phyloP scores from a whole-genome alignment of 164 flowering plant genomes.

The Berberis thunbergii region DNA sequence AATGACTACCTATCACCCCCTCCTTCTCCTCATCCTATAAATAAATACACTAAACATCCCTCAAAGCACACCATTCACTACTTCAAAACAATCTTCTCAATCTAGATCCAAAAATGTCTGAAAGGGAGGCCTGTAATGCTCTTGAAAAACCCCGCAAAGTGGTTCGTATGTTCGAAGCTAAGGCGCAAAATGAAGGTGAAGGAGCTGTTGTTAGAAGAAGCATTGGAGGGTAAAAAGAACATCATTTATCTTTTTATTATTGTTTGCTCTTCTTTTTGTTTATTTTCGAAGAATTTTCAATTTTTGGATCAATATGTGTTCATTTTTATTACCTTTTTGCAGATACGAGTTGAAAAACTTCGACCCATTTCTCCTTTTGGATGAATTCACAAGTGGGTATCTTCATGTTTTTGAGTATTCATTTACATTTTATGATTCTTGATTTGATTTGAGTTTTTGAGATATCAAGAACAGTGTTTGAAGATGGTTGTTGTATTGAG shows the following conservation, averaged over 20 bases:
- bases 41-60: too few relatives aligned
- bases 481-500: not conserved
- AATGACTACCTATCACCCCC: too few relatives aligned
- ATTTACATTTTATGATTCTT: not conserved
- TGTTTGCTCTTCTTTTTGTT: not conserved
- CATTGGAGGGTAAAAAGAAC: slow-evolving; percentile 47
- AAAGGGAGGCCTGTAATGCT: not conserved
- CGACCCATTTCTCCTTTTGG: slow-evolving; percentile 85
- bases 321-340: slow-evolving; percentile 8
- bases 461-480: not conserved
- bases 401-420: not conserved
- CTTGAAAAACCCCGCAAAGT: not conserved
- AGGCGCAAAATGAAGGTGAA: slow-evolving; percentile 11
- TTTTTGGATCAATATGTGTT: slow-evolving; percentile 5
- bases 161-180: not conserved
- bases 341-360: slow-evolving; percentile 61
- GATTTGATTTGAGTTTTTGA: not conserved
- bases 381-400: slow-evolving; percentile 66
- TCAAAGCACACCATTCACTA: too few relatives aligned
- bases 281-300: not conserved
- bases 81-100: not conserved
- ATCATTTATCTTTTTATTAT: not conserved
- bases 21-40: too few relatives aligned
- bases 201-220: slow-evolving; percentile 67
- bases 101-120: not conserved